Evolutionary conservation across 1,139 yeast genomes (phyloP).

Genomic region (Protomyces lactucae-debilis): DNA sequence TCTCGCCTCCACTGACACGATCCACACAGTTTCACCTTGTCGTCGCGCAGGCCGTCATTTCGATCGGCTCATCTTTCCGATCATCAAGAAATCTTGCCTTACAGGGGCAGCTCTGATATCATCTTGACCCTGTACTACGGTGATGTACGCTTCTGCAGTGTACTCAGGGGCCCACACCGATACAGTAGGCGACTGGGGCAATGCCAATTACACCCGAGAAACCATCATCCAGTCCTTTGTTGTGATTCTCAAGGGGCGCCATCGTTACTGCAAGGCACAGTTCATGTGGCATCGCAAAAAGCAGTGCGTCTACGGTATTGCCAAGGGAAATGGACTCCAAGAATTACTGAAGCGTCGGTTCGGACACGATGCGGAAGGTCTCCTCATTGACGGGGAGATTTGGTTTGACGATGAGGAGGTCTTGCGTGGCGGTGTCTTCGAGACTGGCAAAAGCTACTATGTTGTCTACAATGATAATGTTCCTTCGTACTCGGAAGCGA

Average conservation of each 20-base stretch:
- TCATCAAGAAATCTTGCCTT: no score
- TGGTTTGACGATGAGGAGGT: slow-evolving; percentile 13
- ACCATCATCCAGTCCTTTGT: slow-evolving; percentile 4
- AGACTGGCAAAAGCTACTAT: not conserved
- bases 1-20: no score
- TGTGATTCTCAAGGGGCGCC: slow-evolving; percentile 9
- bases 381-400: slow-evolving; percentile 6
- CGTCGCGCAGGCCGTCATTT: no score
- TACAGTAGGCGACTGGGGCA: not conserved
- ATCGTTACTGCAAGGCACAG: slow-evolving; percentile 8
- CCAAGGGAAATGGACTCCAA: not conserved
- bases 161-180: not conserved
- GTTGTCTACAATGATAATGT: slow-evolving; percentile 19
- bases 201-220: not conserved
- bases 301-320: not conserved
- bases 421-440: not conserved
- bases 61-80: no score
- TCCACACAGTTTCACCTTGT: no score
- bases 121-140: no score
- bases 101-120: no score
- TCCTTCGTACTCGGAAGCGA: slow-evolving; percentile 7
- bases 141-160: not conserved
- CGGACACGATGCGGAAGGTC: slow-evolving; percentile 16
- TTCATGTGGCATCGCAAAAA: slow-evolving; percentile 4
- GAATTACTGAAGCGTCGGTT: slow-evolving; percentile 15